Percentiles rank a stretch among this genome's conserved stretches.
Conservation (phyloP, 148 eudicot genomes). For the Chenopodium album region DNA sequence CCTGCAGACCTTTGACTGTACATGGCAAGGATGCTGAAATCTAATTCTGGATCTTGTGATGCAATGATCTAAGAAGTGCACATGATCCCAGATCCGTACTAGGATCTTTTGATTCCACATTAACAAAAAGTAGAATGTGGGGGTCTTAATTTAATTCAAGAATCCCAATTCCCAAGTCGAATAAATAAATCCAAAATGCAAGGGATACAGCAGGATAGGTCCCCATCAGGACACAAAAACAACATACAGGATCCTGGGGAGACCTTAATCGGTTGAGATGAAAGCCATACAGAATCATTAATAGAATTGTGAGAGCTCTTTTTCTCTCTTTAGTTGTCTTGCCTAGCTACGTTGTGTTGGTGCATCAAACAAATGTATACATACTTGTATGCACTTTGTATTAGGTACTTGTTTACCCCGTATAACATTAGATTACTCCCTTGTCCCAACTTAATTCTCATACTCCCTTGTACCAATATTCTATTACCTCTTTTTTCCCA, state of each 20-base stretch:
- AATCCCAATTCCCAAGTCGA: not conserved
- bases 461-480: too few species aligned
- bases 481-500: too few species aligned
- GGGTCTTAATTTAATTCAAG: not conserved
- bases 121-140: not conserved
- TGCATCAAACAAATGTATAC: not conserved
- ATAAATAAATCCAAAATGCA: not conserved
- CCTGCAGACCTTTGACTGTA: not conserved
- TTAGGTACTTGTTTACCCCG: not conserved
- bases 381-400: not conserved
- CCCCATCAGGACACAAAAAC: not conserved
- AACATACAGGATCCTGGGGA: not conserved
- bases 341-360: not conserved
- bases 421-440: not conserved
- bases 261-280: not conserved
- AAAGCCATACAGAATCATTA: not conserved
- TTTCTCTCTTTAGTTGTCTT: not conserved
- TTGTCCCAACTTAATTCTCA: too few species aligned
- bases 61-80: not conserved
- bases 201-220: not conserved
- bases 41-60: not conserved
- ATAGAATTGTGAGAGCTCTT: not conserved
- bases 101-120: not conserved
- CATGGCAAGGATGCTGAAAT: not conserved
- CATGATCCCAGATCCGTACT: not conserved